Percentiles rank a stretch among this genome's conserved stretches.
Evolutionary conservation across 2,329 filamentous ascomycete species (phyloP).

Genomic region (Xylaria sp.): DNA sequence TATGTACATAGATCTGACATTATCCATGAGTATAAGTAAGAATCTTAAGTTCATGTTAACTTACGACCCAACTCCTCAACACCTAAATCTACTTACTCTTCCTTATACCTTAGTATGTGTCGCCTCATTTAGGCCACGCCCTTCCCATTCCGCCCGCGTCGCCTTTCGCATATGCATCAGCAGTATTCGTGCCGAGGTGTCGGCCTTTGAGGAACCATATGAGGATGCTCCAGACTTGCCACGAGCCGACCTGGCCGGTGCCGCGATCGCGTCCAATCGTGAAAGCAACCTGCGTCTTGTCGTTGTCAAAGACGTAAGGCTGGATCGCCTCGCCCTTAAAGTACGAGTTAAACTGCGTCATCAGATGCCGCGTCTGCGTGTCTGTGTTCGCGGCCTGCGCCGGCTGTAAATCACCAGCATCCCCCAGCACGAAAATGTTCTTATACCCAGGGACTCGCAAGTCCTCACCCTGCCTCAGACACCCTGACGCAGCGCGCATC

Average conservation of each 20-base stretch:
- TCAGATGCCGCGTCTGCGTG: conserved; percentile 43
- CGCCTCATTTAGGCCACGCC: conserved; percentile 33
- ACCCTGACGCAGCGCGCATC: conserved; percentile 49
- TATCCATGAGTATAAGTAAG: no score
- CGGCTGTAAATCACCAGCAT: conserved; percentile 55
- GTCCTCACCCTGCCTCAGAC: conserved; percentile 51
- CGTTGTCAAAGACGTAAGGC: conserved; percentile 45
- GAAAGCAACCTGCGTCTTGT: conserved; percentile 49
- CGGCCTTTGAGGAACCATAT: conserved; percentile 53
- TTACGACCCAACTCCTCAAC: neutral
- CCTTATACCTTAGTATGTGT: neutral
- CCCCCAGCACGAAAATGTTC: conserved; percentile 58
- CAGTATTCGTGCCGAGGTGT: conserved; percentile 51
- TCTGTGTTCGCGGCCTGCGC: conserved; percentile 49
- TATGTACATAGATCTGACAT: neutral
- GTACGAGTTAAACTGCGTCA: conserved; percentile 40
- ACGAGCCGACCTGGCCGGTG: conserved; percentile 45
- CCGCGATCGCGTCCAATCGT: conserved; percentile 54
- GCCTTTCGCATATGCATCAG: conserved; percentile 47
- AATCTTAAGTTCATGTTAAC: no score
- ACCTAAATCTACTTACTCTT: no score
- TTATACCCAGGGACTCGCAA: conserved; percentile 51
- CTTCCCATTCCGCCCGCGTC: conserved; percentile 10
- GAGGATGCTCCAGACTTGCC: conserved; percentile 43
- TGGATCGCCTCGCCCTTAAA: conserved; percentile 46